Conservation (phyloP, 2,329 filamentous ascomycete genomes). For the Cladosporium colombiae region DNA sequence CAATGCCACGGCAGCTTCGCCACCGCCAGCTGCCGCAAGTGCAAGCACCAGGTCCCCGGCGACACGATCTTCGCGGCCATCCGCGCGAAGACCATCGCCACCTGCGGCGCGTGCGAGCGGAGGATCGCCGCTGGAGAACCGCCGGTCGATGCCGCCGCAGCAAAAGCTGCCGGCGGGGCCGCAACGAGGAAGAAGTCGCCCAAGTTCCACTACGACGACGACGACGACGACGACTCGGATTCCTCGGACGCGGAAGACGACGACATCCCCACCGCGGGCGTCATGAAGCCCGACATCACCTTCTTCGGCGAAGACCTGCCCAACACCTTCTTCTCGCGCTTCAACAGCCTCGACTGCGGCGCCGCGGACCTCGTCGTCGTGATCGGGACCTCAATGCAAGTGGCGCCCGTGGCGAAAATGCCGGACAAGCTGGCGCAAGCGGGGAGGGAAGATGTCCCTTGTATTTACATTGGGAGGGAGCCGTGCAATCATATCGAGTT, state of each 20-base stretch:
- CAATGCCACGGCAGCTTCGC: constrained; percentile 98
- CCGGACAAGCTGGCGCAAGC: constrained; percentile 34
- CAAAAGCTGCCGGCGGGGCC: constrained; percentile 21
- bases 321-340: constrained; percentile 75
- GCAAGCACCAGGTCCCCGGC: constrained; percentile 71
- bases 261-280: constrained; percentile 67
- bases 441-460: constrained; percentile 30
- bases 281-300: constrained; percentile 97
- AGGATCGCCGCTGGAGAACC: constrained; percentile 45
- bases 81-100: constrained; percentile 71
- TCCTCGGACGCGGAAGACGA: constrained; percentile 57
- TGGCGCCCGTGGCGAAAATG: constrained; percentile 91
- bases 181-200: constrained; percentile 46
- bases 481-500: constrained; percentile 89
- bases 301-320: constrained; percentile 95
- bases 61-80: constrained; percentile 79
- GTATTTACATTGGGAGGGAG: constrained; percentile 45
- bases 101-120: constrained; percentile 70
- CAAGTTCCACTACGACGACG: constrained; percentile 44
- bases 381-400: constrained; percentile 94
- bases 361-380: constrained; percentile 87
- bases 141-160: neutral
- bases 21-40: constrained; percentile 84
- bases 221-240: neutral
- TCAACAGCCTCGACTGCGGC: constrained; percentile 78